These are phyloP conservation scores for Penicillium samsonianum DNA, from an alignment of 495 filamentous ascomycete species.

Conservation along the genomic window DNA sequence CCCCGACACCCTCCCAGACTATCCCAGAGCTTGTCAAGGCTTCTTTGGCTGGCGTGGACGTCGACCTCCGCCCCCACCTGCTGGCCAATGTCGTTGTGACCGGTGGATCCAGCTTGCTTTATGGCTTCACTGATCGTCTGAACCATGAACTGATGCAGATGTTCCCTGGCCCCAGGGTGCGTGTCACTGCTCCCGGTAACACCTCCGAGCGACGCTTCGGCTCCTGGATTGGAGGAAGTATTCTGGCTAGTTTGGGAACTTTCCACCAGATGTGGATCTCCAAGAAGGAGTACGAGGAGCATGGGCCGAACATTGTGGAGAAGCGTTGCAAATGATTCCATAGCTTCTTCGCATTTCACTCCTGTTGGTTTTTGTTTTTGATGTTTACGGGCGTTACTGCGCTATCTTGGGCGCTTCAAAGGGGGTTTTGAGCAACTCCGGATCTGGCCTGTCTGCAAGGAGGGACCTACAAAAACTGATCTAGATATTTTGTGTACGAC, in stretches of 20 bases:
- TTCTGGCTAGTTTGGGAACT: slow-evolving; percentile 92
- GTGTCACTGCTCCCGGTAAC: slow-evolving; percentile 81
- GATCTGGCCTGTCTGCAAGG: slow-evolving; percentile 15
- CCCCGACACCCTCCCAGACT: slow-evolving; percentile 66
- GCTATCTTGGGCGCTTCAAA: slow-evolving; percentile 13
- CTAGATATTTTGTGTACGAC: slow-evolving; percentile 21
- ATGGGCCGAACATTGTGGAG: slow-evolving; percentile 60
- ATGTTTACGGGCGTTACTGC: slow-evolving; percentile 15
- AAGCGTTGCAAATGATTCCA: slow-evolving; percentile 56
- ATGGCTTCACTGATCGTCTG: slow-evolving; percentile 87
- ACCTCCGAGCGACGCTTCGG: slow-evolving; percentile 85
- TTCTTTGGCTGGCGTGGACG: slow-evolving; percentile 76
- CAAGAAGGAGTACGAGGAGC: slow-evolving; percentile 63
- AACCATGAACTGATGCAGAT: slow-evolving; percentile 75
- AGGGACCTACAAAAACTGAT: slow-evolving; percentile 15
- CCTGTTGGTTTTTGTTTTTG: slow-evolving; percentile 2
- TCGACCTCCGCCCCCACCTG: slow-evolving; percentile 81
- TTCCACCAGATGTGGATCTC: slow-evolving; percentile 99
- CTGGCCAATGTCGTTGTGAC: slow-evolving; percentile 91
- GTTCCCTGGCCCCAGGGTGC: slow-evolving; percentile 80
- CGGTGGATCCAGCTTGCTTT: slow-evolving; percentile 78
- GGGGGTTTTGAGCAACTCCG: slow-evolving; percentile 10
- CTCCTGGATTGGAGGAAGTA: slow-evolving; percentile 95
- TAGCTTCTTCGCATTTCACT: background rate
- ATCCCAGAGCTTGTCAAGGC: slow-evolving; percentile 77